Base-by-base conservation (phyloP, 208 protist species). In the Leishmania gerbilli region DNA sequence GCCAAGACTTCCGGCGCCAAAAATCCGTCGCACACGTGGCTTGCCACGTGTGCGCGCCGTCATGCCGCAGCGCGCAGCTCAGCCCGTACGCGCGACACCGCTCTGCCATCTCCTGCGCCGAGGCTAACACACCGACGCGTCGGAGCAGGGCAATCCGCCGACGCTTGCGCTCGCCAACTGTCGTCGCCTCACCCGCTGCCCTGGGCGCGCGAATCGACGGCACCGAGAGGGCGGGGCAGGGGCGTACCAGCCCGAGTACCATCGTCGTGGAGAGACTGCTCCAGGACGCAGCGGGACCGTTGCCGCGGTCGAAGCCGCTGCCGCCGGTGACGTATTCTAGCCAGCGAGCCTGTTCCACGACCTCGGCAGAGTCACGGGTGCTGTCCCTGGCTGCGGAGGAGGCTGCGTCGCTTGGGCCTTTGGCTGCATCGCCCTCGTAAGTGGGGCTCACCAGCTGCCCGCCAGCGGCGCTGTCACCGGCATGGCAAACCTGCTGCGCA, bases 41-140 rank as follows among this genome's bases (percentile, higher is more conserved):
- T 0, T 21, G 15, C 72, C 31, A 42, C 51, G 53, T 34, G 51
- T 0, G 21, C 40, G 56, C 40, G 9, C 6, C 31, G 31, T 60
- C 72, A 24, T 34, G 51, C 34, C 34, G 34, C 69, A 31, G 55
- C 15, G 72, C 34, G 31, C 49, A 19, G 31, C 51, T 45, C 51
- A 55, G 53, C 31, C 72, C 31, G 34, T 76, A 62, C 72, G 72
- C 76, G 8, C 37, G 67, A 3, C 53, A 71, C 34, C 65, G 64
- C 24, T 68, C 45, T 49, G 24, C 76, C 49, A 64, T 53, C 34
- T 84, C 81, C 37, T 60, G 56, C 60, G 71, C 47, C 1, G 81
- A 60, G 2, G 49, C 47, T n/a, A 80, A 42, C 47, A 84, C 19
- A 40, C 81, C 81, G 19, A 71, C 81, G 34, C 71, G 81, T 8